Evolutionary conservation across 2,329 filamentous ascomycete genomes (phyloP).

Genomic region (Ophiocordyceps unilateralis): DNA sequence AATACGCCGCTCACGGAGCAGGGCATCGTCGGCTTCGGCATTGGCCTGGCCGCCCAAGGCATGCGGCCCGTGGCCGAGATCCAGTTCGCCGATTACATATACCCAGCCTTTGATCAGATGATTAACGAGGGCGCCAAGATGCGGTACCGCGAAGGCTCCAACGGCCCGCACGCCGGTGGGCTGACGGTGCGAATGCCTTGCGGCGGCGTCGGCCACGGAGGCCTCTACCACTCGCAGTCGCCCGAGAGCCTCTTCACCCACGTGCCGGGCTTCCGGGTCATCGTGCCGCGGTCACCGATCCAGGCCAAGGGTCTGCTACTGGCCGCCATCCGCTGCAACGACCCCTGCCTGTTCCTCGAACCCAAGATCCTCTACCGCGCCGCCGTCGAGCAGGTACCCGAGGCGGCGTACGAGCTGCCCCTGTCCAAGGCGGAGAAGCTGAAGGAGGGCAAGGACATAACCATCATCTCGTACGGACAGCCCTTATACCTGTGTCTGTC

Average conservation of each 20-base stretch:
- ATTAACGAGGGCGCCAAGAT: slow-evolving; percentile 88
- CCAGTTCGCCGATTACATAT: slow-evolving; percentile 91
- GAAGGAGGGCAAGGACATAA: slow-evolving; percentile 64
- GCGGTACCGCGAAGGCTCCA: slow-evolving; percentile 52
- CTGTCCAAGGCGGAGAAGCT: slow-evolving; percentile 74
- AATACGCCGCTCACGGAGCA: slow-evolving; percentile 92
- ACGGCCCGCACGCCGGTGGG: slow-evolving; percentile 49
- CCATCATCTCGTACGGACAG: slow-evolving; percentile 76
- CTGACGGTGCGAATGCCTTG: slow-evolving; percentile 82
- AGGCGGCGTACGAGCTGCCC: slow-evolving; percentile 64
- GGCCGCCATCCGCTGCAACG: slow-evolving; percentile 59
- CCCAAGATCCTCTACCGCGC: slow-evolving; percentile 87
- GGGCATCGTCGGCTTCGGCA: slow-evolving; percentile 84
- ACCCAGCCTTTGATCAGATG: slow-evolving; percentile 82
- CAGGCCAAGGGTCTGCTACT: slow-evolving; percentile 82
- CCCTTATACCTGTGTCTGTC: slow-evolving; percentile 70
- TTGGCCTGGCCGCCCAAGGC: slow-evolving; percentile 77
- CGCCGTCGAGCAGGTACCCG: slow-evolving; percentile 79
- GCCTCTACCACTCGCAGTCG: slow-evolving; percentile 74
- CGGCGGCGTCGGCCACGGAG: slow-evolving; percentile 79
- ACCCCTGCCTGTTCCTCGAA: slow-evolving; percentile 86
- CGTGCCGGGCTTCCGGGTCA: slow-evolving; percentile 67
- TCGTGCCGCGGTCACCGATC: slow-evolving; percentile 69
- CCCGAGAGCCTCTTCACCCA: slow-evolving; percentile 82
- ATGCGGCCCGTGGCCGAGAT: slow-evolving; percentile 90